These are phyloP conservation scores for Aegilops bicornis DNA, from an alignment of 176 grass and related monocot species.

Conservation along the genomic window DNA sequence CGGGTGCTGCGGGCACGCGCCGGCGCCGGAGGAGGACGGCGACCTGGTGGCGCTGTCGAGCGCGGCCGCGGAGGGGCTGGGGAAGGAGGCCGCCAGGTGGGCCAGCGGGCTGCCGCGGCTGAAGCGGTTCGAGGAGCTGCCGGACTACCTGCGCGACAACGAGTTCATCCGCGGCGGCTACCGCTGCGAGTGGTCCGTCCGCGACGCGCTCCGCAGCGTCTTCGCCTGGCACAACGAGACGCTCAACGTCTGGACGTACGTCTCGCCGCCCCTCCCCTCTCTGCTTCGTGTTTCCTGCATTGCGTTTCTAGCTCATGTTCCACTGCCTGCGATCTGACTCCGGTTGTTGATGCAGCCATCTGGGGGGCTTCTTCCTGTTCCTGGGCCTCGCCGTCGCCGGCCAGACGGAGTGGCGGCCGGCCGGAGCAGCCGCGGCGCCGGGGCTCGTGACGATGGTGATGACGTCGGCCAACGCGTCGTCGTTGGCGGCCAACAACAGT, in stretches of 20 bases:
- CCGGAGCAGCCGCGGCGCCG: slow-evolving; percentile 8
- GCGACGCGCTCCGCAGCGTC: slow-evolving; percentile 81
- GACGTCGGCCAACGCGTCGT: slow-evolving; percentile 39
- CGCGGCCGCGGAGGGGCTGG: background rate
- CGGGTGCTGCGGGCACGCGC: background rate
- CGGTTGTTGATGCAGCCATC: slow-evolving; percentile 53
- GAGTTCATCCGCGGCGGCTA: slow-evolving; percentile 80
- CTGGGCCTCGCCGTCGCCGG: slow-evolving; percentile 57
- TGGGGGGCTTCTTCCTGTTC: slow-evolving; percentile 87
- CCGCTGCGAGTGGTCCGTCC: slow-evolving; percentile 83
- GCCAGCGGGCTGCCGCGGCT: slow-evolving; percentile 16
- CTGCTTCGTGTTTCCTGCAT: background rate
- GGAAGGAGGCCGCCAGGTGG: background rate
- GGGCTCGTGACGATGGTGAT: slow-evolving; percentile 45
- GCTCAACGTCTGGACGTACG: slow-evolving; percentile 93
- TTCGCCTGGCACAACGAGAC: slow-evolving; percentile 99
- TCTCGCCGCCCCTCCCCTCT: background rate
- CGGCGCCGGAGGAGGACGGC: background rate
- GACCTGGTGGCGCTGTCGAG: background rate
- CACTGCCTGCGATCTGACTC: background rate
- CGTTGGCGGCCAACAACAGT: slow-evolving; percentile 37
- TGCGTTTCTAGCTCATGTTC: background rate
- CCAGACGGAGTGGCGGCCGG: slow-evolving; percentile 7
- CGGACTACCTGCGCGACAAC: slow-evolving; percentile 89
- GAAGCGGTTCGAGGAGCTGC: slow-evolving; percentile 77